A percentile compares a stretch with the other conserved stretches of the same genome.
Conservation (phyloP, 352 stramenopile genomes). For the Phytophthora ohioensis region DNA sequence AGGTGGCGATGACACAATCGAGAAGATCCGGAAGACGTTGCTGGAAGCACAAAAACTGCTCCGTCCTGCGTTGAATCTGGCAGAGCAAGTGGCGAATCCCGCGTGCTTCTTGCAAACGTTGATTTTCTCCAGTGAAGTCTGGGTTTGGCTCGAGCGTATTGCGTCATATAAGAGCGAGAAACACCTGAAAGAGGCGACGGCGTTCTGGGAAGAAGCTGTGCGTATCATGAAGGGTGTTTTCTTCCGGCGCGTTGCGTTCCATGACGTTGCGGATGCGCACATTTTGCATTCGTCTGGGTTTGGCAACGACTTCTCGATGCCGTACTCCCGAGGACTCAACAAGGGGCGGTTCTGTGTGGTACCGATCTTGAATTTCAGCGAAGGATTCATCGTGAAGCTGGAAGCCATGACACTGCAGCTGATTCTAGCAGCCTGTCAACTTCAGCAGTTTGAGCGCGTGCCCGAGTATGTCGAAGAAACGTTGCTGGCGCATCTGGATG, state of each 20-base stretch:
- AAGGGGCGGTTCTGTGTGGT: conserved; percentile 73
- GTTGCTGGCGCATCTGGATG: conserved; percentile 71
- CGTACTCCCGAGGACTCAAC: conserved; percentile 29
- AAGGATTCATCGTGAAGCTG: conserved; percentile 75
- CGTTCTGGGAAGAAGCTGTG: conserved; percentile 85
- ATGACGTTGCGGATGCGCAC: conserved; percentile 48
- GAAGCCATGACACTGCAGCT: conserved; percentile 75
- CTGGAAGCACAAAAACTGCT: conserved; percentile 76
- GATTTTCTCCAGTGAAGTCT: conserved; percentile 74
- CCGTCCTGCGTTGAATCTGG: conserved; percentile 65
- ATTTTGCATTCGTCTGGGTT: conserved; percentile 42
- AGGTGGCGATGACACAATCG: conserved; percentile 60
- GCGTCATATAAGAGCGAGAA: conserved; percentile 83
- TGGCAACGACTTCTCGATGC: conserved; percentile 41
- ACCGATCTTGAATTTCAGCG: conserved; percentile 86
- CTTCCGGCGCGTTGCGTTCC: conserved; percentile 78
- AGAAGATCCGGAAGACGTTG: conserved; percentile 68
- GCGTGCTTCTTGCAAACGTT: conserved; percentile 65
- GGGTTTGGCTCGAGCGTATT: conserved; percentile 81
- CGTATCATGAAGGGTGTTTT: conserved; percentile 81
- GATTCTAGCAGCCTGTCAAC: conserved; percentile 75
- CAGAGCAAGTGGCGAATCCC: conserved; percentile 72
- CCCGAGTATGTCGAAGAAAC: conserved; percentile 81
- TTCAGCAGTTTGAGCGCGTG: conserved; percentile 82
- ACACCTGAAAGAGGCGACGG: conserved; percentile 74